Conservation (phyloP, 768 basidiomycete genomes). For the Boletus tylopilopsis region DNA sequence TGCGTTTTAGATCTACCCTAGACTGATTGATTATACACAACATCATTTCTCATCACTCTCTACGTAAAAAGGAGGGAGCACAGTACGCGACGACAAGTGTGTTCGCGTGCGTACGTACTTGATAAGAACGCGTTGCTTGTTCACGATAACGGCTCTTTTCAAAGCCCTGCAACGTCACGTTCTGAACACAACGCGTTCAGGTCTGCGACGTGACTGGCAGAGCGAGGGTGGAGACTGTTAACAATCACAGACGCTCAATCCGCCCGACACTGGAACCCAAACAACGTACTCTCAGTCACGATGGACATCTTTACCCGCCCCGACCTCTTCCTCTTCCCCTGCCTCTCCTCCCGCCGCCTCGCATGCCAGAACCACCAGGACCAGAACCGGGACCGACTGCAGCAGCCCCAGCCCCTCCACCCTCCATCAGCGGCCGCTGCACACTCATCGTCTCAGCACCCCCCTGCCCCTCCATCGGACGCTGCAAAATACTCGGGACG, state of each 20-base stretch:
- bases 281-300: background rate
- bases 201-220: too few relatives aligned
- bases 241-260: too few relatives aligned
- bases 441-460: slow-evolving; percentile 4
- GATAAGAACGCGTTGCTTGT: too few relatives aligned
- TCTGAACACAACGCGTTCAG: too few relatives aligned
- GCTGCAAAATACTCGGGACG: slow-evolving; percentile 26
- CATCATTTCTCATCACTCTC: too few relatives aligned
- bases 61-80: too few relatives aligned
- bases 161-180: too few relatives aligned
- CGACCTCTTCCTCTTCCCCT: slow-evolving; percentile 33
- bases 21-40: background rate
- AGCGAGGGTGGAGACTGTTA: too few relatives aligned
- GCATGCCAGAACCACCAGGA: background rate
- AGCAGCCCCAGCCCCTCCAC: slow-evolving; percentile 4
- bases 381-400: slow-evolving; percentile 2
- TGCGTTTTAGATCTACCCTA: background rate
- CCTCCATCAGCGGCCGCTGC: slow-evolving; percentile 13
- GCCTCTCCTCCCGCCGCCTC: slow-evolving; percentile 26
- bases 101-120: too few relatives aligned
- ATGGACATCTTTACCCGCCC: slow-evolving; percentile 27
- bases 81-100: too few relatives aligned
- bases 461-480: slow-evolving; percentile 10
- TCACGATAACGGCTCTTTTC: too few relatives aligned
- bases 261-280: too few relatives aligned